Conservation (phyloP, 2,329 filamentous ascomycete genomes). For the Monilinia laxa region DNA sequence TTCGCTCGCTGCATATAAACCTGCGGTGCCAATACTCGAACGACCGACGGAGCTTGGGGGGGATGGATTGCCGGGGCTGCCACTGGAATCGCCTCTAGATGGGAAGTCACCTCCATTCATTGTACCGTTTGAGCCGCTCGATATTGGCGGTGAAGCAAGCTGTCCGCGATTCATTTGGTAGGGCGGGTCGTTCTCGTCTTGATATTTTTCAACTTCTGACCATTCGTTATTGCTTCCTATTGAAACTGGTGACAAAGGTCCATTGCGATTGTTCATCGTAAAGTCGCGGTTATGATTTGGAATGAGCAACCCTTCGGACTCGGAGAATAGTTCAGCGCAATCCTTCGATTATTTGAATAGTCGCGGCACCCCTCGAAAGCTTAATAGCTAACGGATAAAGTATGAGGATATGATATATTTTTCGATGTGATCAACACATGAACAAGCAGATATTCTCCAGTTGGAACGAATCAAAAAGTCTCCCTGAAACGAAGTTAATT, state of each 20-base stretch:
- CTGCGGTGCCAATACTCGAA: conserved; percentile 79
- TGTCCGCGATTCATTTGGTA: conserved; percentile 56
- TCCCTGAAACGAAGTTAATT: conserved; percentile 20
- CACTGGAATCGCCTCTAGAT: conserved; percentile 44
- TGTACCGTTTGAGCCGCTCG: conserved; percentile 59
- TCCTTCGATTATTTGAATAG: conserved; percentile 5
- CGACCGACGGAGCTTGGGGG: conserved; percentile 85
- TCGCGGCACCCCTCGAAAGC: conserved; percentile 4
- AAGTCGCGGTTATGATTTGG: conserved; percentile 24
- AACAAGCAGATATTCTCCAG: conserved; percentile 4
- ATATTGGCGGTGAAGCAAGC: conserved; percentile 68
- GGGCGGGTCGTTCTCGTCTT: conserved; percentile 49
- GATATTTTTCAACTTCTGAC: conserved; percentile 69
- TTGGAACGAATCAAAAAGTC: conserved; percentile 18
- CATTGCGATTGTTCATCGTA: conserved; percentile 70
- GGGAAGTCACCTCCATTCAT: conserved; percentile 61
- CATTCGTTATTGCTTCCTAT: conserved; percentile 74
- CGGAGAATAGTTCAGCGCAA: conserved; percentile 13
- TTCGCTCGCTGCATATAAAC: conserved; percentile 64
- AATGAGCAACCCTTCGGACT: conserved; percentile 13
- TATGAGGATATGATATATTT: not conserved
- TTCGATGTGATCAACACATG: conserved; percentile 18
- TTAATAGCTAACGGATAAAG: conserved; percentile 6
- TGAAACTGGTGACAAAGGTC: conserved; percentile 78
- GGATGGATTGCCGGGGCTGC: conserved; percentile 66